phyloP scores from a whole-genome alignment of 73 alveolate genomes.

The Tetrahymena elliotti region DNA sequence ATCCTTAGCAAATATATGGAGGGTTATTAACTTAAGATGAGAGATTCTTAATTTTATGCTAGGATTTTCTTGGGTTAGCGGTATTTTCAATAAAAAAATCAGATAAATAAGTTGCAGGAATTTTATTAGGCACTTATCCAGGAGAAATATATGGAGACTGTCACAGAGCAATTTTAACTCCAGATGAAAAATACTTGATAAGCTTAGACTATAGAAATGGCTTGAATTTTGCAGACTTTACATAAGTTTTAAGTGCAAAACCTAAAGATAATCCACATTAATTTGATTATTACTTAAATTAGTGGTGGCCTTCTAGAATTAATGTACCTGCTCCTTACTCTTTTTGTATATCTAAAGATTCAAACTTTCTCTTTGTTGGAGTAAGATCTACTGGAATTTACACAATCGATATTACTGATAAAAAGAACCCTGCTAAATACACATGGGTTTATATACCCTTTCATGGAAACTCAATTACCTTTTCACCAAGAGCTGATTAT shows the following conservation, averaged over 20 bases:
- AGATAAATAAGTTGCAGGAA: neutral
- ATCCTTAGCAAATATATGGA: neutral
- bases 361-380: neutral
- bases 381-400: neutral
- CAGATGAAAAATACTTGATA: neutral
- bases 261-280: neutral
- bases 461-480: neutral
- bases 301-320: neutral
- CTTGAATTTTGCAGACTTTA: neutral
- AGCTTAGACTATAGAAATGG: neutral
- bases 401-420: neutral
- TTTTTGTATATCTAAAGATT: neutral
- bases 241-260: neutral
- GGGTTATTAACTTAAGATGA: neutral
- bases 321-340: neutral
- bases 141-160: neutral
- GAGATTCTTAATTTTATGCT: neutral
- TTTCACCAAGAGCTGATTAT: neutral
- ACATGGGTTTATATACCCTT: neutral
- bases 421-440: neutral
- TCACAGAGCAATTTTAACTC: neutral
- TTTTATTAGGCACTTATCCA: neutral
- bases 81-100: neutral
- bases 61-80: neutral
- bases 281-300: neutral